Evolutionary conservation across 495 filamentous ascomycete genomes (phyloP), one percentile per base, ranked within the genome.

Genomic region (Halenospora varia): DNA sequence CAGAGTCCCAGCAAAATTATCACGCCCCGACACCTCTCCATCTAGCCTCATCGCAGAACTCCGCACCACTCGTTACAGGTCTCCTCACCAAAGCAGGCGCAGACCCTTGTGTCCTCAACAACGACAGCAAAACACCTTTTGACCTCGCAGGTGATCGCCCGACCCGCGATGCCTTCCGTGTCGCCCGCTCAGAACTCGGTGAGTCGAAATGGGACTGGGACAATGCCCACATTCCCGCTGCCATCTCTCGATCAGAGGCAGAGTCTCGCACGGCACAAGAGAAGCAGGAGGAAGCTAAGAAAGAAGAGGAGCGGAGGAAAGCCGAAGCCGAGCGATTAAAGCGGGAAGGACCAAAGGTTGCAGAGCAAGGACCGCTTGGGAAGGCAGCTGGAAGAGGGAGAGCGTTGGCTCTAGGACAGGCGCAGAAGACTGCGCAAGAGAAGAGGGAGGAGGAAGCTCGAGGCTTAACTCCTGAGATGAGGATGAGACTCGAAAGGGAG

Each of bases 121-220:
- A 82, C 35, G 80, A 82, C 44, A 88, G 85, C 18, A 88, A 85
- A 64, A 87, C 90, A 0, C 71, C 94, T 0, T 97, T 96, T 67
- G 90, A 95, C 41, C 80, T 97, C 3, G 82, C 89, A 10, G 90
- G 95, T 25, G 90, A 97, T 67, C 82, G 92, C 1, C 73, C 86
- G 2, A 96, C 92, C 0, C 82, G 94, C 0, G 93, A 97, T 64
- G 89, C 91, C 3, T 98, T 98, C 75, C 88, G 95, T 2, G 79
- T 97, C 20, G 90, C 92, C 0, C 85, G 94, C 9, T 76, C 79
- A 46, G 87, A 93, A 64, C 75, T 97, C 1, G 92, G 92, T 2
- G 92, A 94, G 65, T 62, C 63, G 0, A 70, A 67, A 3, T 96
- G 88, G 88, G 79, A 91, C 68, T 98, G 95, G 95, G 79, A 85